Evolutionary conservation across 768 basidiomycete genomes (phyloP).

Genomic region (Austroboletus eburneus): DNA sequence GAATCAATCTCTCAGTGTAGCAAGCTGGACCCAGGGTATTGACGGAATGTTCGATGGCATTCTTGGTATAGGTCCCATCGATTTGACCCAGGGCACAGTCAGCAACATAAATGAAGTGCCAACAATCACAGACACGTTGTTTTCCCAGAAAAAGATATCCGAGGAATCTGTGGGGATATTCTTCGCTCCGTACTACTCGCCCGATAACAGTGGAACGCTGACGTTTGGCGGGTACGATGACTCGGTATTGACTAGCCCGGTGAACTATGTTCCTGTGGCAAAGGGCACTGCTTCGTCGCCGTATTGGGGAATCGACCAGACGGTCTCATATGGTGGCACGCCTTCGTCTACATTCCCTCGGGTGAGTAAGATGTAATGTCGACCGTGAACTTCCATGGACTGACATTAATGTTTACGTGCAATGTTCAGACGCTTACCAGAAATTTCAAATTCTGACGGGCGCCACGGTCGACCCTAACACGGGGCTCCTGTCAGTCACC

Average conservation of each 20-base stretch:
- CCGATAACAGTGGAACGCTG: slow-evolving; percentile 21
- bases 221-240: slow-evolving; percentile 28
- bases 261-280: slow-evolving; percentile 25
- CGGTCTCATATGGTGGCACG: slow-evolving; percentile 25
- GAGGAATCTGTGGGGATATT: slow-evolving; percentile 31
- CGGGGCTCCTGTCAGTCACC: slow-evolving; percentile 28
- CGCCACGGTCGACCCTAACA: slow-evolving; percentile 19
- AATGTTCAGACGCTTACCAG: slow-evolving; percentile 19
- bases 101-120: slow-evolving; percentile 15
- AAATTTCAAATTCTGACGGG: slow-evolving; percentile 23
- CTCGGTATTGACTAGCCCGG: slow-evolving; percentile 5
- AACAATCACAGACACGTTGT: slow-evolving; percentile 36
- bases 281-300: slow-evolving; percentile 15
- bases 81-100: slow-evolving; percentile 28
- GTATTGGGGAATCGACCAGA: slow-evolving; percentile 33
- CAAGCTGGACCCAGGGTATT: slow-evolving; percentile 23
- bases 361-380: slow-evolving; percentile 9
- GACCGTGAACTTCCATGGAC: no score
- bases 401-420: neutral
- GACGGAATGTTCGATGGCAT: slow-evolving; percentile 34
- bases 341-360: slow-evolving; percentile 20
- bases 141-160: slow-evolving; percentile 25
- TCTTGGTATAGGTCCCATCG: slow-evolving; percentile 33
- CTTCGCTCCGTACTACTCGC: slow-evolving; percentile 24
- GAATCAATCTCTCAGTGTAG: slow-evolving; percentile 36